These are phyloP conservation scores for Cryphonectria japonica DNA, from an alignment of 2,329 filamentous ascomycete genomes.

Conservation along the genomic window DNA sequence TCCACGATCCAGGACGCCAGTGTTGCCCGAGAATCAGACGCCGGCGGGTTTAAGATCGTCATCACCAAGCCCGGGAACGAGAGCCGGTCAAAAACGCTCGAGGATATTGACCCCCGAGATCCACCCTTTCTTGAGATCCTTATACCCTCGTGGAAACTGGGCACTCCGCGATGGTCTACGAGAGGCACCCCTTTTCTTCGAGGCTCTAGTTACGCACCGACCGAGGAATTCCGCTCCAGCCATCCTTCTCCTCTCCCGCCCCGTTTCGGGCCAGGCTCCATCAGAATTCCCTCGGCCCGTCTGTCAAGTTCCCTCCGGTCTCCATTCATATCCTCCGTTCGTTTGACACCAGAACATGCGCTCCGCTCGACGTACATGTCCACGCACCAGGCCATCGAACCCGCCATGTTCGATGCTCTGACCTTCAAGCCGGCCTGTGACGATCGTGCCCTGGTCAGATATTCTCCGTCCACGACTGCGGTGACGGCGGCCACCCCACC, in stretches of 20 bases:
- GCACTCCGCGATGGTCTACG: slow-evolving; percentile 78
- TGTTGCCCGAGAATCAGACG: slow-evolving; percentile 57
- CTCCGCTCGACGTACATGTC: slow-evolving; percentile 54
- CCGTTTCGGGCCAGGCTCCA: slow-evolving; percentile 41
- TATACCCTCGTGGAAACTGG: slow-evolving; percentile 84
- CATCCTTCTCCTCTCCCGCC: slow-evolving; percentile 49
- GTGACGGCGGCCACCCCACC: slow-evolving; percentile 90
- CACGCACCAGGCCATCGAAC: slow-evolving; percentile 60
- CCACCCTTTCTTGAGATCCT: slow-evolving; percentile 69
- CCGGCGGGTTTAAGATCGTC: slow-evolving; percentile 76
- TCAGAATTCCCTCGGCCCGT: slow-evolving; percentile 43
- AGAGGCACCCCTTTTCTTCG: slow-evolving; percentile 77
- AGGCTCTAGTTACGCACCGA: slow-evolving; percentile 78
- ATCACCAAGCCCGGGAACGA: slow-evolving; percentile 73
- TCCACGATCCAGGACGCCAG: slow-evolving; percentile 73
- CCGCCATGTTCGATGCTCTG: slow-evolving; percentile 80
- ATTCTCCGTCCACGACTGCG: slow-evolving; percentile 69
- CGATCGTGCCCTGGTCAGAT: slow-evolving; percentile 80
- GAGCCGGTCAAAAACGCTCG: slow-evolving; percentile 63
- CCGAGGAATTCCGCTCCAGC: slow-evolving; percentile 72
- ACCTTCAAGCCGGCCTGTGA: slow-evolving; percentile 80
- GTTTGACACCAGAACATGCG: slow-evolving; percentile 44
- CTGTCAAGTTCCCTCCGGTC: slow-evolving; percentile 36
- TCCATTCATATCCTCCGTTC: slow-evolving; percentile 41
- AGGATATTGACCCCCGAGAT: slow-evolving; percentile 52